Percentiles rank a stretch among this genome's conserved stretches.
These are phyloP conservation scores for Cryphonectria radicalis DNA, from an alignment of 2,329 filamentous ascomycete species.

Conservation along the genomic window DNA sequence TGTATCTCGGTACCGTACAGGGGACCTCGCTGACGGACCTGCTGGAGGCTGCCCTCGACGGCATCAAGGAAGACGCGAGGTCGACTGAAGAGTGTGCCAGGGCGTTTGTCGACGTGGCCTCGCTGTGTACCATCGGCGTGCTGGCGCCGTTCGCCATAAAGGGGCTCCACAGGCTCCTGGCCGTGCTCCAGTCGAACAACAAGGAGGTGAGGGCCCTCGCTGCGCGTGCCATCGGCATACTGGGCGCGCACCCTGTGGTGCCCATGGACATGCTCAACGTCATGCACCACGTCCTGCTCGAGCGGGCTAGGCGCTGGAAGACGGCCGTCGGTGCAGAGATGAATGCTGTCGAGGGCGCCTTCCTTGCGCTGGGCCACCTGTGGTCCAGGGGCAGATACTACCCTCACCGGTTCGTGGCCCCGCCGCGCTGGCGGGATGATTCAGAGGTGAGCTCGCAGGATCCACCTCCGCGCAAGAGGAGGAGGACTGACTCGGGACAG, in stretches of 20 bases:
- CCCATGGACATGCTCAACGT: constrained; percentile 17
- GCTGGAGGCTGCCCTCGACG: constrained; percentile 61
- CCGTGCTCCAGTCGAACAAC: constrained; percentile 72
- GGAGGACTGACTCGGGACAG: constrained; percentile 22
- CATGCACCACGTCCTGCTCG: constrained; percentile 46
- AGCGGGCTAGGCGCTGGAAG: constrained; percentile 62
- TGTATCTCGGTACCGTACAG: constrained; percentile 52
- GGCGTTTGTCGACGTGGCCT: constrained; percentile 58
- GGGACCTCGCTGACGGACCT: constrained; percentile 47
- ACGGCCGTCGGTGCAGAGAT: constrained; percentile 48
- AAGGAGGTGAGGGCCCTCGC: constrained; percentile 67
- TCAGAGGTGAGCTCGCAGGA: constrained; percentile 5
- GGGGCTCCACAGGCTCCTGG: constrained; percentile 57
- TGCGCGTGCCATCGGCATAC: constrained; percentile 74
- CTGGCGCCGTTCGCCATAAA: constrained; percentile 50
- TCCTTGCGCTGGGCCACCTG: constrained; percentile 51
- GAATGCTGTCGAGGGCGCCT: constrained; percentile 51
- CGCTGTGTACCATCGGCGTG: constrained; percentile 45
- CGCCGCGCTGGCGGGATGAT: too few species aligned
- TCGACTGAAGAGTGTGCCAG: constrained; percentile 53
- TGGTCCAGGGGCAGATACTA: constrained; percentile 52
- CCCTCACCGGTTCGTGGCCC: constrained; percentile 14
- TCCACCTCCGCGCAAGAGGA: constrained; percentile 10
- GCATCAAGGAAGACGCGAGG: constrained; percentile 52
- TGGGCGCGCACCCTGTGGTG: constrained; percentile 66